phyloP scores from a whole-genome alignment of 1,284 basidiomycete genomes.

The Phylloboletellus chloephorus region DNA sequence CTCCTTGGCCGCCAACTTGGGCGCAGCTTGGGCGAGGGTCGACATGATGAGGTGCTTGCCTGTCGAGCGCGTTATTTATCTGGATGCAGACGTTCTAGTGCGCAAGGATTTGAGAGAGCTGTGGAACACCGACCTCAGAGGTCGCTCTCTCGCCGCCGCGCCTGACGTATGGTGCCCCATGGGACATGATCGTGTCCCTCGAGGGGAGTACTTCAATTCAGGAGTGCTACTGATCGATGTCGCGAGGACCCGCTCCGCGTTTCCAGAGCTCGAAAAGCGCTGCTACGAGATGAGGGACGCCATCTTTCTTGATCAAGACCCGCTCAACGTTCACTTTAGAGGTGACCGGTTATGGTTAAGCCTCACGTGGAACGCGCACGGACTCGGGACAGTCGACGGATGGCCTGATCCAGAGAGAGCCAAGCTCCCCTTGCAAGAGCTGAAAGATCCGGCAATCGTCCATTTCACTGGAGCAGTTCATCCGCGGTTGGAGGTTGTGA shows the following conservation, averaged over 20 bases:
- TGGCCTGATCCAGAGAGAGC: slow-evolving; percentile 33
- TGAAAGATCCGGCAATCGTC: slow-evolving; percentile 40
- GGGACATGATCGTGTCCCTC: slow-evolving; percentile 32
- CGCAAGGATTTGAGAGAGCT: slow-evolving; percentile 35
- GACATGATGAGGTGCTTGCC: slow-evolving; percentile 40
- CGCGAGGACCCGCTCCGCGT: slow-evolving; percentile 31
- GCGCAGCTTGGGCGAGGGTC: slow-evolving; percentile 44
- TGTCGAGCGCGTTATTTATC: slow-evolving; percentile 44
- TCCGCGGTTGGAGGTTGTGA: too few species aligned
- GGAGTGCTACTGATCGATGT: slow-evolving; percentile 48
- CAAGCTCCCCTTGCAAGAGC: slow-evolving; percentile 28
- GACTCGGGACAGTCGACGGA: slow-evolving; percentile 42
- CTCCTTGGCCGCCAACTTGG: slow-evolving; percentile 27
- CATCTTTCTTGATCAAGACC: slow-evolving; percentile 44
- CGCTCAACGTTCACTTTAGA: slow-evolving; percentile 41
- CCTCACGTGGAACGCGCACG: slow-evolving; percentile 49
- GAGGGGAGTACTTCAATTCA: slow-evolving; percentile 45
- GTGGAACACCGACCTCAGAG: slow-evolving; percentile 42
- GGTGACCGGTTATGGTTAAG: slow-evolving; percentile 35
- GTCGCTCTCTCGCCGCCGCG: slow-evolving; percentile 37
- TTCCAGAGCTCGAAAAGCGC: slow-evolving; percentile 24
- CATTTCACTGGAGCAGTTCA: slow-evolving; percentile 51
- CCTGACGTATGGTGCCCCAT: slow-evolving; percentile 45
- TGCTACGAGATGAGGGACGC: slow-evolving; percentile 24
- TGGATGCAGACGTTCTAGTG: slow-evolving; percentile 48